phyloP scores from a whole-genome alignment of 768 basidiomycete species.

The Leccinum olivaceopallidum region DNA sequence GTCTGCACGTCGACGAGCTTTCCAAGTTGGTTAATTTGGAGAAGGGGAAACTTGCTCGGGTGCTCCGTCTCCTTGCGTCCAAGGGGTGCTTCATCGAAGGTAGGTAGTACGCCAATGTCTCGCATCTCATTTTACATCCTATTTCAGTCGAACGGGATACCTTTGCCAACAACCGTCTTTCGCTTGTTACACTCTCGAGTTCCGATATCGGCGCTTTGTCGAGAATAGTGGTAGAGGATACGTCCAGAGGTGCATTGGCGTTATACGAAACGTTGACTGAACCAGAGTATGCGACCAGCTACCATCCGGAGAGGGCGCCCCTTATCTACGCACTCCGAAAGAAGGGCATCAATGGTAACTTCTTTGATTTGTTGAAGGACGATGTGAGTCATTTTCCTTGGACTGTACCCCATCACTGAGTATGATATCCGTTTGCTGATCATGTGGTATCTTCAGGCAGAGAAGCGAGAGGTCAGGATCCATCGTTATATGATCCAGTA shows the following conservation, averaged over 20 bases:
- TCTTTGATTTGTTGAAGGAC: constrained; percentile 24
- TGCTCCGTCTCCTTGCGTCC: constrained; percentile 33
- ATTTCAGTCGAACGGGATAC: constrained; percentile 19
- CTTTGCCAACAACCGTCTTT: constrained; percentile 32
- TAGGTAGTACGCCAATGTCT: too few relatives aligned
- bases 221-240: constrained; percentile 13
- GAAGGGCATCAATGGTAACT: constrained; percentile 14
- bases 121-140: too few relatives aligned
- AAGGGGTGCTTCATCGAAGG: constrained; percentile 35
- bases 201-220: constrained; percentile 12
- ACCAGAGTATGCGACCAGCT: constrained; percentile 24
- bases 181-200: constrained; percentile 25
- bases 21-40: not conserved
- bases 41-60: constrained; percentile 11
- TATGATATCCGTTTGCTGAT: not conserved
- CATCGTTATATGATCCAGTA: too few relatives aligned
- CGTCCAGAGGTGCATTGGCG: constrained; percentile 12
- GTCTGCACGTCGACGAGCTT: not conserved
- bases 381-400: constrained; percentile 17
- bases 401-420: not conserved
- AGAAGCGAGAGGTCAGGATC: constrained; percentile 16
- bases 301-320: constrained; percentile 22
- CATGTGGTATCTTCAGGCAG: constrained; percentile 8
- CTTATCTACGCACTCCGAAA: constrained; percentile 21
- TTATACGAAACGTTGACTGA: constrained; percentile 29